These are phyloP conservation scores for Nannochloropsis gaditana DNA, from an alignment of 108 stramenopile species.

Conservation along the genomic window DNA sequence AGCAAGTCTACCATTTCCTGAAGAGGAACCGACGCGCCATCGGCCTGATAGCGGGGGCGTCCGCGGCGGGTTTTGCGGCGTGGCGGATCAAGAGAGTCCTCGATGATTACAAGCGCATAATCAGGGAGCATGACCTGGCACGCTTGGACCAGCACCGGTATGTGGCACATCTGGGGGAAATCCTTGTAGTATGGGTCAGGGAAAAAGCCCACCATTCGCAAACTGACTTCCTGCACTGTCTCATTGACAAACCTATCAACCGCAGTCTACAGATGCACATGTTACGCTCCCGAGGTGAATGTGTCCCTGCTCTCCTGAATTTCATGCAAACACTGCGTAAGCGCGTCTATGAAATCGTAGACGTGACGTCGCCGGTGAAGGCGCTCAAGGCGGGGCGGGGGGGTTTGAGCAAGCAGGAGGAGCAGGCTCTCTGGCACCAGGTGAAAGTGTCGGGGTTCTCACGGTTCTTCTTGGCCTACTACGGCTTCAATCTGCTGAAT, in stretches of 20 bases:
- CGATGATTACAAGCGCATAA: neutral
- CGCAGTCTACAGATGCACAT: constrained; percentile 34
- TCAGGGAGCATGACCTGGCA: constrained; percentile 1
- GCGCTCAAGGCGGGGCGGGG: neutral
- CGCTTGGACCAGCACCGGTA: constrained; percentile 13
- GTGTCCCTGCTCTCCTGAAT: constrained; percentile 29
- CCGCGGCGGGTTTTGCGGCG: neutral
- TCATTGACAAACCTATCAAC: neutral
- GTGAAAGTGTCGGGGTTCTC: constrained; percentile 39
- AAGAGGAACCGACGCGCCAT: neutral
- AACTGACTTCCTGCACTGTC: neutral
- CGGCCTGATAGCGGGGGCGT: neutral
- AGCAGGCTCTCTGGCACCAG: constrained; percentile 11
- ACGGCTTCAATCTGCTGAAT: constrained; percentile 31
- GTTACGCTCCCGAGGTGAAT: constrained; percentile 31
- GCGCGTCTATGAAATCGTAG: constrained; percentile 38
- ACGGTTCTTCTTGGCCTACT: constrained; percentile 29
- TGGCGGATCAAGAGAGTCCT: neutral
- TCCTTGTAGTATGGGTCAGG: neutral
- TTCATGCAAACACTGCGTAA: constrained; percentile 42
- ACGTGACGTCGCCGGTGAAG: constrained; percentile 39
- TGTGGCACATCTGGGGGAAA: neutral
- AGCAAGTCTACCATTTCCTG: constrained; percentile 12
- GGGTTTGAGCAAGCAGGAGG: neutral
- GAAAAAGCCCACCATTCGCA: neutral